phyloP scores from a whole-genome alignment of 345 rosid genomes.

The Eucalyptus albens region DNA sequence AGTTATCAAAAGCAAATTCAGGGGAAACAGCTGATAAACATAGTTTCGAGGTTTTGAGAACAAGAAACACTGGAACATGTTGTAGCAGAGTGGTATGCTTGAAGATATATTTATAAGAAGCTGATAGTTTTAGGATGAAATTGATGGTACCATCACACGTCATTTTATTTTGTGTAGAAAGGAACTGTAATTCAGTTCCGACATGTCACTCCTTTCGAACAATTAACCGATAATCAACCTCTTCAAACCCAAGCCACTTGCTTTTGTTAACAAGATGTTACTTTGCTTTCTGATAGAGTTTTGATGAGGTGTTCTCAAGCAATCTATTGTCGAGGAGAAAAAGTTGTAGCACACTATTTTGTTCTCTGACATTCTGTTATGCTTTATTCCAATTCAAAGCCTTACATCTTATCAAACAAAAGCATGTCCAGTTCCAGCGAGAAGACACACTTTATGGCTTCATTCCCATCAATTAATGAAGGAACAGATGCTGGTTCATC shows the following conservation, averaged over 20 bases:
- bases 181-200: background rate
- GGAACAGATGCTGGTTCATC: background rate
- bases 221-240: background rate
- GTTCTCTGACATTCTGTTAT: background rate
- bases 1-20: background rate
- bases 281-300: background rate
- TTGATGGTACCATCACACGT: background rate
- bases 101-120: background rate
- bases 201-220: background rate
- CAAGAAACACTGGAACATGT: background rate
- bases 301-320: background rate
- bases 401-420: background rate
- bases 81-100: background rate
- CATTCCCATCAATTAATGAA: background rate
- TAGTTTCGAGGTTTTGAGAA: background rate
- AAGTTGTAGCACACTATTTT: background rate
- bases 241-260: background rate
- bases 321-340: background rate
- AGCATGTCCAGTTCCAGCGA: background rate
- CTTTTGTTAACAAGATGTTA: background rate
- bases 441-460: background rate
- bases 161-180: background rate
- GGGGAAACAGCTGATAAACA: background rate
- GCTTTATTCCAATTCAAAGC: background rate
- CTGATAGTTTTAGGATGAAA: background rate